These are phyloP conservation scores for Protomyces arabidopsidicola DNA, from an alignment of 1,139 yeast species.

Conservation along the genomic window DNA sequence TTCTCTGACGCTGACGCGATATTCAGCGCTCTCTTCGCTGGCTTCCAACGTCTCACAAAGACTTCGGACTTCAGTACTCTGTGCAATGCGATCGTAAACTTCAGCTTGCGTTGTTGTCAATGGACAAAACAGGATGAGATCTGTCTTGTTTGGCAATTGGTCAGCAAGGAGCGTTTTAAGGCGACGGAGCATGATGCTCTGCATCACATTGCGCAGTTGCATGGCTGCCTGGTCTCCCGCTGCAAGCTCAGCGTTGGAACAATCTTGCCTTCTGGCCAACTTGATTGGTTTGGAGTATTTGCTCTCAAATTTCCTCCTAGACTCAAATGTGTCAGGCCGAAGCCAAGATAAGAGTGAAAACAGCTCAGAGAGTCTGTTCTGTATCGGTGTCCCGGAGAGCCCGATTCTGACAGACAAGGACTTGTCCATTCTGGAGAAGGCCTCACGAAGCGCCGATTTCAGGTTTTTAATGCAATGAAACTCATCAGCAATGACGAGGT, in stretches of 20 bases:
- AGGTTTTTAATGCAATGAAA: conserved; percentile 82
- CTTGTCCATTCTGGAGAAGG: conserved; percentile 63
- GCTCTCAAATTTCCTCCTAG: conserved; percentile 72
- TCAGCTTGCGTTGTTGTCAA: conserved; percentile 90
- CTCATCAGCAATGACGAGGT: conserved; percentile 79
- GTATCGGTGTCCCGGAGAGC: conserved; percentile 81
- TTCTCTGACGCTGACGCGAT: conserved; percentile 69
- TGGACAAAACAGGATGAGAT: conserved; percentile 80
- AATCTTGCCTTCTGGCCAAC: conserved; percentile 71
- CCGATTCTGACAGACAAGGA: conserved; percentile 60
- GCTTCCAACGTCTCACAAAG: conserved; percentile 68
- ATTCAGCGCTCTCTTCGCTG: conserved; percentile 60
- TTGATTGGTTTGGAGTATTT: conserved; percentile 85
- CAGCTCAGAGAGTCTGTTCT: conserved; percentile 72
- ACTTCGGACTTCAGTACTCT: conserved; percentile 87
- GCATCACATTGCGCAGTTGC: conserved; percentile 72
- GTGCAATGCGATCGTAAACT: conserved; percentile 85
- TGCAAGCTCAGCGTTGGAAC: conserved; percentile 75
- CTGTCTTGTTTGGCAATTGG: conserved; percentile 76
- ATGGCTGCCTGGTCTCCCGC: conserved; percentile 77
- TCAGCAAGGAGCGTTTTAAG: conserved; percentile 81
- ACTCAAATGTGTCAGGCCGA: conserved; percentile 83
- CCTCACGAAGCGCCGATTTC: conserved; percentile 64
- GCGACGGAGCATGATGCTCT: conserved; percentile 77
- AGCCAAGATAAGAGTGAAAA: conserved; percentile 83